Evolutionary conservation across 2,329 filamentous ascomycete species (phyloP).

Genomic region (Coniochaeta prunicola): DNA sequence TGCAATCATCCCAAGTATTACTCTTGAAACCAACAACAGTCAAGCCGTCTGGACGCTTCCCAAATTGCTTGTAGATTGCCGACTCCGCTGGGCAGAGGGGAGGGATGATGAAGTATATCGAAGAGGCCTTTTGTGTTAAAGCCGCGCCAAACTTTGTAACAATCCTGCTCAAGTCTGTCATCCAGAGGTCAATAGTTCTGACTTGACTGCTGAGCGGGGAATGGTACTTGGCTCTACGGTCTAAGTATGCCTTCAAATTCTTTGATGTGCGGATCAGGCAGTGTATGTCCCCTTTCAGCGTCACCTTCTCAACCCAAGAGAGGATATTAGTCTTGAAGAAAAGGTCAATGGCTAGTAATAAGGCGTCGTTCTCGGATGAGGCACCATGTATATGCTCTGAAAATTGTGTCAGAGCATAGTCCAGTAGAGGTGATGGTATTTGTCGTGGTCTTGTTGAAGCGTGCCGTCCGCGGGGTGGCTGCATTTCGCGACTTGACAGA

Average conservation of each 20-base stretch:
- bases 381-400: constrained; percentile 17
- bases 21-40: constrained; percentile 7
- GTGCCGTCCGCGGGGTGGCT: constrained; percentile 11
- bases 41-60: constrained; percentile 7
- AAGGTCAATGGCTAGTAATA: constrained; percentile 12
- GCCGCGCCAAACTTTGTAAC: constrained; percentile 22
- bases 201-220: constrained; percentile 16
- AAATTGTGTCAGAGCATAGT: constrained; percentile 19
- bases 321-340: constrained; percentile 20
- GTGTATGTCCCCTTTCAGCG: constrained; percentile 12
- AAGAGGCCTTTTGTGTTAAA: constrained; percentile 17
- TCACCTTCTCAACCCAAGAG: constrained; percentile 21
- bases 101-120: constrained; percentile 27
- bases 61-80: constrained; percentile 10
- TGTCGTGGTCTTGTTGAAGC: not conserved
- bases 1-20: constrained; percentile 14
- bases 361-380: constrained; percentile 11
- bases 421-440: constrained; percentile 8
- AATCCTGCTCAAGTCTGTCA: constrained; percentile 22
- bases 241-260: constrained; percentile 18
- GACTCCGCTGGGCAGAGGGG: constrained; percentile 23
- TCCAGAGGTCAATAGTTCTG: constrained; percentile 19
- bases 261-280: constrained; percentile 14
- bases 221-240: constrained; percentile 12
- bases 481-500: constrained; percentile 11